phyloP scores from a whole-genome alignment of 2,329 filamentous ascomycete species.

The Drechslerella stenobrocha region DNA sequence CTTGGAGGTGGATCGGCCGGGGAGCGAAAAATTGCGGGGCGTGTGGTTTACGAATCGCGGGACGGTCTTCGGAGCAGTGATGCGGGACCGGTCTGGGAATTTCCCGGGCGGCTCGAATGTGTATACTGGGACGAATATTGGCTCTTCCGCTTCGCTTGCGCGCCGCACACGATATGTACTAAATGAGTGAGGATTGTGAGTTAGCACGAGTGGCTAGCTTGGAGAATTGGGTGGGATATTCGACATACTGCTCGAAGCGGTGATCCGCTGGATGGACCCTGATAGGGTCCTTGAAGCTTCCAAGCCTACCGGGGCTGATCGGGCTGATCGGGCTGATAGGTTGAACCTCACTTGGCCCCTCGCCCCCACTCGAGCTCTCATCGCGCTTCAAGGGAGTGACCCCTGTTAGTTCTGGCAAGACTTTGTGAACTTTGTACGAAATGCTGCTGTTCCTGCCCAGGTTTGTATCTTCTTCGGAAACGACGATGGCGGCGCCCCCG shows the following conservation, averaged over 20 bases:
- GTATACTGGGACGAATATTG: conserved; percentile 38
- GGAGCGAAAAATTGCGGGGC: conserved; percentile 31
- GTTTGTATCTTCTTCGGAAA: conserved; percentile 12
- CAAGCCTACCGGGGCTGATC: conserved; percentile 12
- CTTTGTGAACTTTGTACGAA: conserved; percentile 12
- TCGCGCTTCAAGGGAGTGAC: not conserved
- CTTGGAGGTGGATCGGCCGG: conserved; percentile 7
- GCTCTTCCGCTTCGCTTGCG: conserved; percentile 24
- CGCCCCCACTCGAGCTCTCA: not conserved
- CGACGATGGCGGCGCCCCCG: conserved; percentile 17
- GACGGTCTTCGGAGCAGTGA: conserved; percentile 24
- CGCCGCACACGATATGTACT: conserved; percentile 39
- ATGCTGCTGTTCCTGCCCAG: conserved; percentile 3
- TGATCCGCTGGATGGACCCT: conserved; percentile 34
- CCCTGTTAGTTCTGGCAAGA: not conserved
- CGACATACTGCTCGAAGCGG: conserved; percentile 40
- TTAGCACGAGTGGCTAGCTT: not conserved
- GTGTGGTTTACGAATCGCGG: conserved; percentile 35
- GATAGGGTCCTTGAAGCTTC: conserved; percentile 9
- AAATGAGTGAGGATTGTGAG: not conserved
- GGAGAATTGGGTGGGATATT: not conserved
- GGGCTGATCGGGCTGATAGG: not conserved
- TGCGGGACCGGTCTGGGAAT: conserved; percentile 33
- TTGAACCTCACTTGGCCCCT: not conserved
- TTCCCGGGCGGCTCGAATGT: conserved; percentile 36